Evolutionary conservation across 192 early-diverging fungal species (phyloP).

Genomic region (Podila minutissima): DNA sequence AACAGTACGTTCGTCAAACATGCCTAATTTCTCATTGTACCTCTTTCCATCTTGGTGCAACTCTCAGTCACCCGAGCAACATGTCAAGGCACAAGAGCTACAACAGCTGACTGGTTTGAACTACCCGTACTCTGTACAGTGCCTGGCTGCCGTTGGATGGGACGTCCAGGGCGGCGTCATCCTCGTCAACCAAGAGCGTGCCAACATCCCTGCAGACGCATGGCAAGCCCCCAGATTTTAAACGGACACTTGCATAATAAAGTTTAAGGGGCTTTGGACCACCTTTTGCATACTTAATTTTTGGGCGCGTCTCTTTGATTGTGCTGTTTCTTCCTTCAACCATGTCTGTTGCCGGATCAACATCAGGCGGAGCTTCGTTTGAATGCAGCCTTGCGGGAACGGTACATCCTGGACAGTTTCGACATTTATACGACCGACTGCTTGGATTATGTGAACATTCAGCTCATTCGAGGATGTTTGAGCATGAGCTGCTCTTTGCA

Average conservation of each 20-base stretch:
- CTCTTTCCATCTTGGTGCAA: not conserved
- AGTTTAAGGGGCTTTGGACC: not conserved
- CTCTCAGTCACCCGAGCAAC: constrained; percentile 37
- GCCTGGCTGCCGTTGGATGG: constrained; percentile 34
- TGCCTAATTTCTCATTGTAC: not conserved
- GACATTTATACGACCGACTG: constrained; percentile 41
- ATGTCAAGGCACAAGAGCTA: constrained; percentile 33
- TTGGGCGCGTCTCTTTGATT: not conserved
- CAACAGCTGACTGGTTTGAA: constrained; percentile 35
- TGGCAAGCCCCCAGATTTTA: constrained; percentile 5
- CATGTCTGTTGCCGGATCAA: constrained; percentile 44
- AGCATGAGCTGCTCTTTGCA: constrained; percentile 39
- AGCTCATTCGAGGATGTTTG: constrained; percentile 44
- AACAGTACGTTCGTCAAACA: not conserved
- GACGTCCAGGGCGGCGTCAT: constrained; percentile 25
- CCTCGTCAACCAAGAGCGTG: constrained; percentile 15
- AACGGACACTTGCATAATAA: not conserved
- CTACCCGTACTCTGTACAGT: constrained; percentile 38
- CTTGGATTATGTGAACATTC: constrained; percentile 44
- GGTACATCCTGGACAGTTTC: constrained; percentile 42
- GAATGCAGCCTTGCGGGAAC: constrained; percentile 43
- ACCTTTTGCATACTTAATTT: not conserved
- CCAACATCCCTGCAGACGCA: constrained; percentile 13
- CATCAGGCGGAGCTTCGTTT: constrained; percentile 43
- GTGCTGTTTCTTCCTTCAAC: not conserved